A percentile compares a stretch with the other conserved stretches of the same genome.
Conservation (phyloP, 2,329 filamentous ascomycete species). For the Tolypocladium endophyticum region DNA sequence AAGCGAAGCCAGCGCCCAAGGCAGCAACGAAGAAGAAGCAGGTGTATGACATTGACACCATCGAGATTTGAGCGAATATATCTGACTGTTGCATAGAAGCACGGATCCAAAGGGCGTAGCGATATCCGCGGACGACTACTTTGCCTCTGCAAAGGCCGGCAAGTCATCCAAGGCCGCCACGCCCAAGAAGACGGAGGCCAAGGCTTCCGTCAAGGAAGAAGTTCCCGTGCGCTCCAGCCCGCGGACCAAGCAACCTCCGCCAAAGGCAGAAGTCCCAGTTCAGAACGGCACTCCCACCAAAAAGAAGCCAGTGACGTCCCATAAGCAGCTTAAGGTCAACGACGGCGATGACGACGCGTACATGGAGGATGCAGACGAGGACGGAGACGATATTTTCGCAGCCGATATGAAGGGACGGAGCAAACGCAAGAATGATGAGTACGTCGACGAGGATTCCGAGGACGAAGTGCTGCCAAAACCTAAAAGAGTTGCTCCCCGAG, state of each 20-base stretch:
- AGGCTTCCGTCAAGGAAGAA: constrained; percentile 27
- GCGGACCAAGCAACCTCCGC: constrained; percentile 29
- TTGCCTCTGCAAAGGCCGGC: constrained; percentile 34
- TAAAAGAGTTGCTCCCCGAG: constrained; percentile 42
- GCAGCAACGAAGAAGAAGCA: constrained; percentile 43
- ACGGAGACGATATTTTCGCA: constrained; percentile 75
- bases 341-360: constrained; percentile 48
- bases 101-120: constrained; percentile 35
- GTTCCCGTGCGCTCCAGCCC: constrained; percentile 42
- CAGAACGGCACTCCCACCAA: constrained; percentile 24
- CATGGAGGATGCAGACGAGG: constrained; percentile 57
- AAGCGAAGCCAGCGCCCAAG: constrained; percentile 44
- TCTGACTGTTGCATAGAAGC: constrained; percentile 15
- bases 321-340: constrained; percentile 29
- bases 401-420: constrained; percentile 56
- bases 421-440: constrained; percentile 63
- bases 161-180: constrained; percentile 24
- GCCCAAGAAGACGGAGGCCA: constrained; percentile 29
- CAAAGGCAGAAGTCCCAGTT: constrained; percentile 16
- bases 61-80: too few relatives aligned
- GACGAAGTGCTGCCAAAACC: constrained; percentile 54
- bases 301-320: constrained; percentile 29
- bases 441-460: constrained; percentile 63
- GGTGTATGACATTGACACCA: constrained; percentile 24
- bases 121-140: constrained; percentile 48